Percentiles rank a stretch among this genome's conserved stretches.
These are phyloP conservation scores for Penicillium pancosmium DNA, from an alignment of 495 filamentous ascomycete genomes.

Conservation along the genomic window DNA sequence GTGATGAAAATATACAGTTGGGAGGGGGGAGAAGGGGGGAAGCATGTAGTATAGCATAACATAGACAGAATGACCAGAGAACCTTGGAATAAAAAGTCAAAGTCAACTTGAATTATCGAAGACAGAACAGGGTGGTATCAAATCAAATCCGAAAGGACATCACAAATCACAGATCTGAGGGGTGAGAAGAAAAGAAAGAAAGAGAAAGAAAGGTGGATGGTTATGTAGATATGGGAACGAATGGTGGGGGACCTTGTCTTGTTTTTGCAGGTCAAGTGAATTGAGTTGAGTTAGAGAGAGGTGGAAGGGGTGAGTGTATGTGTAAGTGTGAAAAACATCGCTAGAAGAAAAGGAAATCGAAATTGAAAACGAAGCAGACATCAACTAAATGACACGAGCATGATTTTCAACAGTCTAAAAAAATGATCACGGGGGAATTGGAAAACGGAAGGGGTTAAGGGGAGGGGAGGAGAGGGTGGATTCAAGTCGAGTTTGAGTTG, in stretches of 20 bases:
- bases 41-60: neutral
- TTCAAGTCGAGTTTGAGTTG: neutral
- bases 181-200: constrained; percentile 11
- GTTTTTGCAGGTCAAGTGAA: too few species aligned
- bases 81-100: too few species aligned
- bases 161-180: constrained; percentile 24
- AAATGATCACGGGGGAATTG: too few species aligned
- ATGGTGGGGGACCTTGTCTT: neutral
- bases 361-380: constrained; percentile 3
- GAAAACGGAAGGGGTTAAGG: neutral
- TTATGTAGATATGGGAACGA: neutral
- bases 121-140: constrained; percentile 33
- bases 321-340: neutral
- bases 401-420: neutral
- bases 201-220: neutral
- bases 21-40: too few species aligned
- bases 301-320: too few species aligned
- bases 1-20: constrained; percentile 23
- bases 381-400: constrained; percentile 12
- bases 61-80: neutral
- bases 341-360: neutral
- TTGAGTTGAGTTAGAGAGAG: too few species aligned
- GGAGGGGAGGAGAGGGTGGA: neutral
- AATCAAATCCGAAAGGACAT: constrained; percentile 29
- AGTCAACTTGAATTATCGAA: neutral